Conservation (phyloP, 805 yeast genomes). For the Zygosaccharomyces bailii region DNA sequence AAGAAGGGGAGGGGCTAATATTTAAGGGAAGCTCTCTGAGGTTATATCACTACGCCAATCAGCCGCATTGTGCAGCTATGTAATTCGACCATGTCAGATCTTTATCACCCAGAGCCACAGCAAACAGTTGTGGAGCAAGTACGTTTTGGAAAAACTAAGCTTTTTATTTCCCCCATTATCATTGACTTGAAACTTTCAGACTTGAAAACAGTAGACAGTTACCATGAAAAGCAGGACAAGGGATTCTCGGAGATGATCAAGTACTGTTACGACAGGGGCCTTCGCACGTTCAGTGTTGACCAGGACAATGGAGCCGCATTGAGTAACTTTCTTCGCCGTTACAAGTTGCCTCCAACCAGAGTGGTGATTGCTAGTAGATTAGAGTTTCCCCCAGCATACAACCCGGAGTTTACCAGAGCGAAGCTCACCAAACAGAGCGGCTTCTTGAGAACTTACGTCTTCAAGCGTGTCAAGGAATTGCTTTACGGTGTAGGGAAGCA, state of each 20-base stretch:
- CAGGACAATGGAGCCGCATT: conserved; percentile 1
- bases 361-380: neutral
- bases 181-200: conserved; percentile 2
- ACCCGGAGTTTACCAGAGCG: neutral
- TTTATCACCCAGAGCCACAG: neutral
- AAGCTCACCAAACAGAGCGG: conserved; percentile 3
- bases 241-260: neutral
- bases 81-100: neutral
- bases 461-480: conserved; percentile 1
- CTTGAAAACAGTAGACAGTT: neutral
- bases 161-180: conserved; percentile 1
- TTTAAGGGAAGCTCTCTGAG: no score
- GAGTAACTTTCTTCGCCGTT: neutral
- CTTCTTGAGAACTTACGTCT: conserved; percentile 1
- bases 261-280: conserved; percentile 4
- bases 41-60: neutral
- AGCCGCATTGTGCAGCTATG: neutral
- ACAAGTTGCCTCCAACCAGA: neutral
- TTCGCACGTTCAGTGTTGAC: conserved; percentile 1
- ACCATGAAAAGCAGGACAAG: conserved; percentile 1
- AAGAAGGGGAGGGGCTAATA: no score
- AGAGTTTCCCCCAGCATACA: conserved; percentile 3
- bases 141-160: neutral
- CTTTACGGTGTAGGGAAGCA: conserved; percentile 5
- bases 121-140: neutral